A percentile compares a stretch with the other conserved stretches of the same genome.
Conservation (phyloP, 2,329 filamentous ascomycete species). For the Biscogniauxia mediterranea region DNA sequence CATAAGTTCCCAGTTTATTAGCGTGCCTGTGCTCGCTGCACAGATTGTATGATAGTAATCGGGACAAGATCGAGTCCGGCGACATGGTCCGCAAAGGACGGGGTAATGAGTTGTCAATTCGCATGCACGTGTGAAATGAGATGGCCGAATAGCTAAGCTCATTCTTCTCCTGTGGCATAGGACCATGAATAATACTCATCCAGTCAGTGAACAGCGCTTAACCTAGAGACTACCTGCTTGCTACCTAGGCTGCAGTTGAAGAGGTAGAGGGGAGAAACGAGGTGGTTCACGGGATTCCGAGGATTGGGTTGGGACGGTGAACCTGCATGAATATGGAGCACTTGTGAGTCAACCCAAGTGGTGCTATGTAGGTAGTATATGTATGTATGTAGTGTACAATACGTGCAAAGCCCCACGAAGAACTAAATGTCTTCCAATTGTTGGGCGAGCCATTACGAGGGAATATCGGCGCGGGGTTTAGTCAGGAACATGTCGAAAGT, state of each 20-base stretch:
- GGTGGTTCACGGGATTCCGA: slow-evolving; percentile 4
- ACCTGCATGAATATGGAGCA: slow-evolving; percentile 23
- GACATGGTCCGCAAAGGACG: not conserved
- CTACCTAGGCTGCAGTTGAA: slow-evolving; percentile 11
- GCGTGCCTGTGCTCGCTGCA: not conserved
- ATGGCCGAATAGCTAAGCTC: slow-evolving; percentile 2
- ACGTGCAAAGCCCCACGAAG: not conserved
- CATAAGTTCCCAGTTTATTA: not conserved
- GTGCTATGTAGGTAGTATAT: not conserved
- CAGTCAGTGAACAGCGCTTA: slow-evolving; percentile 9
- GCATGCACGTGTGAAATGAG: slow-evolving; percentile 2
- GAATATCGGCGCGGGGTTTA: no score
- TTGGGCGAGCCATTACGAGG: no score
- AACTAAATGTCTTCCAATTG: no score
- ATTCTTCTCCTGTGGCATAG: slow-evolving; percentile 5
- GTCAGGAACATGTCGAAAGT: no score
- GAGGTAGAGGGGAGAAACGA: not conserved
- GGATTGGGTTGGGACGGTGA: slow-evolving; percentile 13
- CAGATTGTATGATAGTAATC: not conserved
- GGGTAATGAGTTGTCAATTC: not conserved
- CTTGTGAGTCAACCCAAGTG: slow-evolving; percentile 13
- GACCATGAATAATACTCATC: slow-evolving; percentile 2
- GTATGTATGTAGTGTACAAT: no score
- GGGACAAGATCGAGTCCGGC: not conserved
- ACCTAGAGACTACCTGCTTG: not conserved